Evolutionary conservation across 2,329 filamentous ascomycete genomes (phyloP).

Genomic region (Thermomyces lanuginosus): DNA sequence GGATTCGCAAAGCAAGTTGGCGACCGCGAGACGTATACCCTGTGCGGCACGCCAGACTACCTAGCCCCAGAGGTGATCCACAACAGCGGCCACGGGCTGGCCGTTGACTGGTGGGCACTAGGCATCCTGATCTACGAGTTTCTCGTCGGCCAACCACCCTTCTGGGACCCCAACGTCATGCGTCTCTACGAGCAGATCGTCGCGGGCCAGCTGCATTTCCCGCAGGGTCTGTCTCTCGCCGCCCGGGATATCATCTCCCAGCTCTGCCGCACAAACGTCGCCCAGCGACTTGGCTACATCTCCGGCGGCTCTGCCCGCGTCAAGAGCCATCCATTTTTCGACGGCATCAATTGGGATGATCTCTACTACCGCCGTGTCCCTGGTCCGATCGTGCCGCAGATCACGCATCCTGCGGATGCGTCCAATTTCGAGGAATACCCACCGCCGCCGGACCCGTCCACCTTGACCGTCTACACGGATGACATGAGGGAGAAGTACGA

Average conservation of each 20-base stretch:
- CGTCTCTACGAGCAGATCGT: constrained; percentile 54
- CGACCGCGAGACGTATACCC: constrained; percentile 44
- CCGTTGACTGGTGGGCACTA: constrained; percentile 54
- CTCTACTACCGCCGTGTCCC: constrained; percentile 43
- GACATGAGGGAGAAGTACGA: constrained; percentile 47
- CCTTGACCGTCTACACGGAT: constrained; percentile 39
- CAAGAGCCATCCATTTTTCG: constrained; percentile 47
- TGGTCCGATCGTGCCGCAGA: constrained; percentile 46
- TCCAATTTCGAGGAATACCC: constrained; percentile 52
- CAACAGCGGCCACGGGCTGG: constrained; percentile 47
- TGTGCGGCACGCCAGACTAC: constrained; percentile 52
- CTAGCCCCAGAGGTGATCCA: constrained; percentile 51
- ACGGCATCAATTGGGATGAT: constrained; percentile 45
- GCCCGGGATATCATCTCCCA: constrained; percentile 45
- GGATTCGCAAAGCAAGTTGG: constrained; percentile 50
- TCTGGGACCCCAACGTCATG: constrained; percentile 55
- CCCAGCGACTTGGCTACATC: constrained; percentile 47
- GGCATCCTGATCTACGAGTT: constrained; percentile 53
- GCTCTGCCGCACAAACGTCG: constrained; percentile 47
- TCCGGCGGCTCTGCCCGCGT: constrained; percentile 43
- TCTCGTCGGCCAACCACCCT: constrained; percentile 49
- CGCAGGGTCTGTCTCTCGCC: constrained; percentile 40
- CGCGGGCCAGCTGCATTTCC: constrained; percentile 45
- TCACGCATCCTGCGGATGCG: constrained; percentile 43
- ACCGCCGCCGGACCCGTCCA: constrained; percentile 35